Base-by-base conservation (phyloP, 1,139 yeast species). In the Debaryomyces robertsiae region DNA sequence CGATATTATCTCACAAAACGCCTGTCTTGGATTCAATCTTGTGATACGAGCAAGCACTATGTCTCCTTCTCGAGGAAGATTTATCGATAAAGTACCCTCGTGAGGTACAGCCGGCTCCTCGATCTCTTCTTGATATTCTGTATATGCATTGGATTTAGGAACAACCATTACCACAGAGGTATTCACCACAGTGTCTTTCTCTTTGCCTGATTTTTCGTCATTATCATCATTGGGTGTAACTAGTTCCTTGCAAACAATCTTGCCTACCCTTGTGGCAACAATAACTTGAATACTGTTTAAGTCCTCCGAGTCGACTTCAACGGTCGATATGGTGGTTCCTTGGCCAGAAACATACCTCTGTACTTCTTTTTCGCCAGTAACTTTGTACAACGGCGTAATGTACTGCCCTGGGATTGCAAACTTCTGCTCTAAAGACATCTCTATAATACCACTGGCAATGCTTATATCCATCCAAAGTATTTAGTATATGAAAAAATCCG, bases 31-130 rank as follows among this genome's bases (percentile, higher is more conserved):
- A 13, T 77, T 73, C 35, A 93, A 75, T 50, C 83, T 77, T 13
- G 84, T 81, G 19, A 93, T 86, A 41, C 82, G 73, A 0, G 89
- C 90, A 17, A 93, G 67, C 2, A 94, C 97, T 10, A 84, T 63
- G 58, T 91, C 96, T 32, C 88, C 86, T 48, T 89, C 96, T 47
- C 81, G 79, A 3, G 98, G 98, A 41, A 93, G 69, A 44, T 75
- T 76, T 40, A 76, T 80, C 14, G 81, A 57, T 9, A 57, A 53
- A 16, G 24, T 25, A 3, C 36, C 36, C 6, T 6, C 11, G 7
- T 33, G 23, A 16, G 36, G 25, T 7, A 33, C 15, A 6, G 15
- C 13, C n/a, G 25, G 9, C n/a, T 30, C 39, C 13, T 44, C 38
- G 14, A 34, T 38, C 33, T 58, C 65, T 38, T 53, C 53, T 16